Percentiles rank a stretch among this genome's conserved stretches.
These are phyloP conservation scores for Apiospora kogelbergensis DNA, from an alignment of 2,329 filamentous ascomycete species.

Conservation along the genomic window DNA sequence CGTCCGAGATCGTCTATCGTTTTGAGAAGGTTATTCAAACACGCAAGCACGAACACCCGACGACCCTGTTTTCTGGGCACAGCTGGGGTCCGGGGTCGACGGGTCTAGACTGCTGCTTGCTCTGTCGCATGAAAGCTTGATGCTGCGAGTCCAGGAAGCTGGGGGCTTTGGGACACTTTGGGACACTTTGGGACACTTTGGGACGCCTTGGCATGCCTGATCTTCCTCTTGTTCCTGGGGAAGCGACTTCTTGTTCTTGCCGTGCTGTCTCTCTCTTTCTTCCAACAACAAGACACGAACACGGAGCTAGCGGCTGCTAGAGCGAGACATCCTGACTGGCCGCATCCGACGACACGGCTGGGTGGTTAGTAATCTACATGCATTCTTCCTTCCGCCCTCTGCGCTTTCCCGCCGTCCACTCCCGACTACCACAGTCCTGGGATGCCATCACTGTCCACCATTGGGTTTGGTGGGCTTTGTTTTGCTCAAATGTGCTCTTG, in stretches of 20 bases:
- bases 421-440: neutral
- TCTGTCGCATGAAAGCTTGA: neutral
- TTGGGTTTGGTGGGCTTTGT: neutral
- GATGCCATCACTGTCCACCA: neutral
- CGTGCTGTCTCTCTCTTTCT: neutral
- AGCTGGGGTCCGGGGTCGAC: neutral
- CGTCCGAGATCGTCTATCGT: neutral
- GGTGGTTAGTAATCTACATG: too few relatives aligned
- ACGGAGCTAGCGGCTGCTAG: too few relatives aligned
- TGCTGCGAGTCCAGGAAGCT: neutral
- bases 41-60: neutral
- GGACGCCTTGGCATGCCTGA: neutral
- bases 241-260: neutral
- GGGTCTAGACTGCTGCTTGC: neutral
- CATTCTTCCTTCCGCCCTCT: neutral
- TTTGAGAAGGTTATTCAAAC: constrained; percentile 10
- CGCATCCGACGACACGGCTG: too few relatives aligned
- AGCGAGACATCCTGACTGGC: too few relatives aligned
- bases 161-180: neutral
- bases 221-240: neutral
- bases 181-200: neutral
- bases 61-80: neutral
- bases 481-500: constrained; percentile 9
- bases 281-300: too few relatives aligned
- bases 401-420: too few relatives aligned